These are phyloP conservation scores for Xylaria sp. DNA, from an alignment of 2,329 filamentous ascomycete genomes.

Conservation along the genomic window DNA sequence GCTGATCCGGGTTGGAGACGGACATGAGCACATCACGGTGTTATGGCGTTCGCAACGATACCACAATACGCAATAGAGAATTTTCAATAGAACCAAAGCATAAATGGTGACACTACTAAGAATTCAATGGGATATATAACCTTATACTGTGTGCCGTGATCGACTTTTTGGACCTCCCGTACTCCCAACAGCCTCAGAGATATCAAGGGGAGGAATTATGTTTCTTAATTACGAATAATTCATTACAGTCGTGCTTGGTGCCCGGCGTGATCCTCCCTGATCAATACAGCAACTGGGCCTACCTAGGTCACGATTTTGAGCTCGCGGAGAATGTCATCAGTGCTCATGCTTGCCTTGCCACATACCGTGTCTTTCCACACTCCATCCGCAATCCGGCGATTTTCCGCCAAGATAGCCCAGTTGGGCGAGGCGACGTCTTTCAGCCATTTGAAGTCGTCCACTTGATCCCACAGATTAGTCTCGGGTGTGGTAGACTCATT, in stretches of 20 bases:
- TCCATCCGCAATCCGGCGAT: conserved; percentile 62
- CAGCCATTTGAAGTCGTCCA: conserved; percentile 98
- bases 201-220: no score
- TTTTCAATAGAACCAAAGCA: neutral
- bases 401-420: conserved; percentile 73
- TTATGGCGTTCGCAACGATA: conserved; percentile 17
- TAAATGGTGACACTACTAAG: neutral
- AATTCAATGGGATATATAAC: neutral
- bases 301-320: conserved; percentile 1
- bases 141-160: neutral
- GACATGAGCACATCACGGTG: neutral
- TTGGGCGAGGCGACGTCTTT: conserved; percentile 86
- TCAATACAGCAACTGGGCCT: neutral
- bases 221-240: neutral
- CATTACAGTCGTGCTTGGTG: neutral
- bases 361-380: conserved; percentile 74
- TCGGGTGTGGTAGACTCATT: conserved; percentile 39
- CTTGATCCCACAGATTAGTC: conserved; percentile 81
- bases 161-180: neutral
- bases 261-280: neutral
- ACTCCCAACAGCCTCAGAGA: neutral
- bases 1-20: neutral
- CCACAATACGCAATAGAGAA: conserved; percentile 1
- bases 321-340: conserved; percentile 67
- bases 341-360: conserved; percentile 64